Percentiles rank a stretch among this genome's conserved stretches.
phyloP scores from a whole-genome alignment of 148 eudicot genomes.

The Beta vulgaris region DNA sequence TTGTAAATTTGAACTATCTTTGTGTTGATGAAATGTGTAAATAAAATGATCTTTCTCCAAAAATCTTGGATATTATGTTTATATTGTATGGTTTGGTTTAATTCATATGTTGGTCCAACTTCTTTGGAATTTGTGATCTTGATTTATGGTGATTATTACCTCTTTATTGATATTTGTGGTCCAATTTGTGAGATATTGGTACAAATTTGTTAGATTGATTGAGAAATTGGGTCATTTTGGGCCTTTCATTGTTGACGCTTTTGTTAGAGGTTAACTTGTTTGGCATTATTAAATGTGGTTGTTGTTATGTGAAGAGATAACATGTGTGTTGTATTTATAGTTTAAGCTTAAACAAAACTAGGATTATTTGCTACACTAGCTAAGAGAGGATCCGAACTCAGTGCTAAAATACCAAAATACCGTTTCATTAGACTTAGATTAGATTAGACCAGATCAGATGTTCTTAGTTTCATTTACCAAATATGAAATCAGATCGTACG shows the following conservation, averaged over 20 bases:
- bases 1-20: conserved; percentile 19
- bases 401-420: no score
- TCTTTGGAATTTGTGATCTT: conserved; percentile 7
- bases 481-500: no score
- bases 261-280: conserved; percentile 9
- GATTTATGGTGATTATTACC: background rate
- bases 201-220: background rate
- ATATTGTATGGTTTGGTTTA: background rate
- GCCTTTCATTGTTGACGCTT: background rate
- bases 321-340: background rate
- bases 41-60: conserved; percentile 12
- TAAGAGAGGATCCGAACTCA: no score
- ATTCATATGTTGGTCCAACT: background rate
- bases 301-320: conserved; percentile 2
- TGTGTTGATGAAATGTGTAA: conserved; percentile 13
- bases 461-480: no score
- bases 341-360: no score
- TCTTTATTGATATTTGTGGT: no score
- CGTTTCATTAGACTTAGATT: no score
- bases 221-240: background rate
- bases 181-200: no score
- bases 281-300: conserved; percentile 22
- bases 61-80: background rate
- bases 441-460: no score
- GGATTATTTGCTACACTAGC: no score